Percentiles rank a stretch among this genome's conserved stretches.
Conservation (phyloP, 805 yeast species). For the Zygotorulaspora chibaensis region DNA sequence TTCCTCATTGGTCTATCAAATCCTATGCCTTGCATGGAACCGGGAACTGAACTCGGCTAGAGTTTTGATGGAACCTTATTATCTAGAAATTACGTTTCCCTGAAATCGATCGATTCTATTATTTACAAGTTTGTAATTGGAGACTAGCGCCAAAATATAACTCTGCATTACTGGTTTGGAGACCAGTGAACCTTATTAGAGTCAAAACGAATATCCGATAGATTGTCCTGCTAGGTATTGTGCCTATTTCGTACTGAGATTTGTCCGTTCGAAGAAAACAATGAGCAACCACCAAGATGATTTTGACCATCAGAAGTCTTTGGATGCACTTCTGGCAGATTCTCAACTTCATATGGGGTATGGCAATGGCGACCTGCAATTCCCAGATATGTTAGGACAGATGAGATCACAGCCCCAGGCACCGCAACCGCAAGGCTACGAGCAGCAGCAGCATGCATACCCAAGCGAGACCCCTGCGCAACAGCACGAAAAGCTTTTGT, state of each 20-base stretch:
- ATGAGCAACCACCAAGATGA: constrained; percentile 2
- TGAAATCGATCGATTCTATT: no score
- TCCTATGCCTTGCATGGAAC: no score
- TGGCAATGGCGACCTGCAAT: not conserved
- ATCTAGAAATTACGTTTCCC: no score
- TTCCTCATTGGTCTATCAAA: no score
- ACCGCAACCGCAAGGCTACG: not conserved
- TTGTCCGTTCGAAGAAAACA: not conserved
- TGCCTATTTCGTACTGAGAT: not conserved
- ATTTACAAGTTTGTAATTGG: no score
- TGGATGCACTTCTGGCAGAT: constrained; percentile 9
- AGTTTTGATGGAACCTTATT: no score
- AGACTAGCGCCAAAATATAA: no score
- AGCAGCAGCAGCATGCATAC: constrained; percentile 6
- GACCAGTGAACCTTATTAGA: no score
- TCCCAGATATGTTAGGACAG: constrained; percentile 3
- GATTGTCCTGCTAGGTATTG: no score
- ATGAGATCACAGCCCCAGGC: not conserved
- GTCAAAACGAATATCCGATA: no score
- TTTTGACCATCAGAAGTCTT: constrained; percentile 7
- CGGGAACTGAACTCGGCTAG: no score
- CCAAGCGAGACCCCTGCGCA: constrained; percentile 21
- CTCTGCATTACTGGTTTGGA: no score
- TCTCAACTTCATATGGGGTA: constrained; percentile 1
- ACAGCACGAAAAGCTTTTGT: constrained; percentile 24